Evolutionary conservation across 2,329 filamentous ascomycete species (phyloP).

Genomic region (Cytospora piceae): DNA sequence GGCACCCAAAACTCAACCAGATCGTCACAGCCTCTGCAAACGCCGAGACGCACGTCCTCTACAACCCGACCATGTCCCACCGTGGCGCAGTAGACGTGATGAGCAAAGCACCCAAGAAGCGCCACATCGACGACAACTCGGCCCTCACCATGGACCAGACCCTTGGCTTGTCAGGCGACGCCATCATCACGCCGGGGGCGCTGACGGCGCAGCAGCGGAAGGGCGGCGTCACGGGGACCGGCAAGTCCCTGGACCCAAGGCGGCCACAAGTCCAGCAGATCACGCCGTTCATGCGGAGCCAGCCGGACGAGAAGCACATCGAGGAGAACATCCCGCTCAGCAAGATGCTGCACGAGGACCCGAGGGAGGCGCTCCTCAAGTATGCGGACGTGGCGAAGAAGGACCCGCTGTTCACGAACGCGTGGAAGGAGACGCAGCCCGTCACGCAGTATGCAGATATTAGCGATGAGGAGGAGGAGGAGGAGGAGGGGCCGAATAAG

Average conservation of each 20-base stretch:
- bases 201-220: constrained; percentile 58
- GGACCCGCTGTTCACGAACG: constrained; percentile 92
- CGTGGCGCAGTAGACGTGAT: constrained; percentile 87
- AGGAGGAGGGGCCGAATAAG: constrained; percentile 68
- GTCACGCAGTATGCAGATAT: constrained; percentile 88
- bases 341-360: constrained; percentile 94
- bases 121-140: constrained; percentile 93
- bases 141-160: constrained; percentile 83
- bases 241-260: constrained; percentile 75
- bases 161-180: constrained; percentile 80
- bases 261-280: constrained; percentile 81
- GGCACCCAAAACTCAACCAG: constrained; percentile 95
- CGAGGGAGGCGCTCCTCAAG: constrained; percentile 88
- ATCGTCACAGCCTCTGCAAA: constrained; percentile 94
- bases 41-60: constrained; percentile 85
- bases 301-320: constrained; percentile 89
- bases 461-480: constrained; percentile 83
- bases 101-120: constrained; percentile 90
- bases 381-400: constrained; percentile 93
- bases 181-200: constrained; percentile 72
- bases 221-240: constrained; percentile 76
- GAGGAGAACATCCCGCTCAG: constrained; percentile 86
- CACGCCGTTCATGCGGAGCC: constrained; percentile 88
- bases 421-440: constrained; percentile 90
- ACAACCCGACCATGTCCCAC: constrained; percentile 80